Evolutionary conservation across 208 protist genomes (phyloP), one percentile per base, ranked within the genome.

Genomic region (Leptomonas seymouri): DNA sequence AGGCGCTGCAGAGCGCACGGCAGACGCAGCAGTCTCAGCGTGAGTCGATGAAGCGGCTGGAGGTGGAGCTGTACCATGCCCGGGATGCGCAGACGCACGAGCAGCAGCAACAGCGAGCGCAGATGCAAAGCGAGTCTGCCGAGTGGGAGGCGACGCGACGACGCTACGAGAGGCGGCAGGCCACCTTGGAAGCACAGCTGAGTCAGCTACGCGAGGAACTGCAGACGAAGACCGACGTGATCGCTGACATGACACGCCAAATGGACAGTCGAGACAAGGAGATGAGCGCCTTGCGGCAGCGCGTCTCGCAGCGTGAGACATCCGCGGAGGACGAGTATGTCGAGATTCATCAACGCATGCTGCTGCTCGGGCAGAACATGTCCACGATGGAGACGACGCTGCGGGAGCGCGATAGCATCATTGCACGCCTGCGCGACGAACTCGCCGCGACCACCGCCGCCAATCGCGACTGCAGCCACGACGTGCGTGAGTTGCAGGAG

Each of bases 1-100:
- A 72, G 51, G 78, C 73, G 3, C 57, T 84, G 53, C 56, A 72
- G 9, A 58, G 15, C 25, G 49, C 86, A 14, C 86, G 80, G 41
- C 53, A 71, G 53, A 69, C 62, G 54, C 68, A 80, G 46, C 83
- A 87, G 55, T 57, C 62, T 20, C 67, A 81, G 71, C 74, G 54
- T 5, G 76, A 84, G 21, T 55, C 72, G 25, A 41, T 68, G 23
- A 57, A 68, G 45, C 80, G 76, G 15, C 48, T 78, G 2, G 82
- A 87, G 62, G 82, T 87, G 48, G 74, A 87, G 54, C 63, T 91
- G 8, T 81, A 76, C 48, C 85, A 91, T 67, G 59, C 72, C n/a
- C 36, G 75, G n/a, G 85, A 91, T 45, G 71, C 79, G 25, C 71
- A 80, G 41, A 18, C 68, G 63, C n/a, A 57, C 41, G 31, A 55